These are phyloP conservation scores for Kandelia obovata DNA, from an alignment of 345 rosid genomes.

Conservation along the genomic window DNA sequence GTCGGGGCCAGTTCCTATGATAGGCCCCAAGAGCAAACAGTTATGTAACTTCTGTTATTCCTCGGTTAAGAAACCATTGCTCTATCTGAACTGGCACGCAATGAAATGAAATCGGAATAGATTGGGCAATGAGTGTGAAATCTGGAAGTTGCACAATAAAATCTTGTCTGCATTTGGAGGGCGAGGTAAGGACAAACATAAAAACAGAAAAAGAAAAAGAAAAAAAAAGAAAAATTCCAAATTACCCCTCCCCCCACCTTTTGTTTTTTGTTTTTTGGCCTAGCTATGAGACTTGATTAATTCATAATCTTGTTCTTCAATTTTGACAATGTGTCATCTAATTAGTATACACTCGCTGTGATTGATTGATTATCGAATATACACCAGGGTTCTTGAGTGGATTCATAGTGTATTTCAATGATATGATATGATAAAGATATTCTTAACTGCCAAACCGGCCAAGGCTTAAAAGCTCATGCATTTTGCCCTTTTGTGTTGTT, in stretches of 20 bases:
- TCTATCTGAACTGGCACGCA: background rate
- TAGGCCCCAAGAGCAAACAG: background rate
- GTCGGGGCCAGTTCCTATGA: too few relatives aligned
- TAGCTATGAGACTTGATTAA: too few relatives aligned
- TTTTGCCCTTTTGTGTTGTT: constrained; percentile 4
- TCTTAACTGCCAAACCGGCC: constrained; percentile 8
- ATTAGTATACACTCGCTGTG: background rate
- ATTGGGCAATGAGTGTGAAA: background rate
- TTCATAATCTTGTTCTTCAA: background rate
- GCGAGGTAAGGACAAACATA: background rate
- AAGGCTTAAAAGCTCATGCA: constrained; percentile 21
- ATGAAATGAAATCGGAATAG: background rate
- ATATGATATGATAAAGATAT: background rate
- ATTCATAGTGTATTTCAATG: background rate
- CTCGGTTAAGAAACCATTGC: background rate
- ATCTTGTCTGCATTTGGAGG: background rate
- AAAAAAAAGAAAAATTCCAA: too few relatives aligned
- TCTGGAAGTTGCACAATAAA: background rate
- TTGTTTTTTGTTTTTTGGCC: too few relatives aligned
- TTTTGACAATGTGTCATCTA: background rate
- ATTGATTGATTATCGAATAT: constrained; percentile 5
- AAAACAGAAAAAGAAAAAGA: background rate
- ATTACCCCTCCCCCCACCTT: too few relatives aligned
- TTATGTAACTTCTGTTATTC: background rate
- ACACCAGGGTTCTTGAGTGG: background rate